phyloP scores from a whole-genome alignment of 768 basidiomycete genomes.

The Leccinum variicolor region DNA sequence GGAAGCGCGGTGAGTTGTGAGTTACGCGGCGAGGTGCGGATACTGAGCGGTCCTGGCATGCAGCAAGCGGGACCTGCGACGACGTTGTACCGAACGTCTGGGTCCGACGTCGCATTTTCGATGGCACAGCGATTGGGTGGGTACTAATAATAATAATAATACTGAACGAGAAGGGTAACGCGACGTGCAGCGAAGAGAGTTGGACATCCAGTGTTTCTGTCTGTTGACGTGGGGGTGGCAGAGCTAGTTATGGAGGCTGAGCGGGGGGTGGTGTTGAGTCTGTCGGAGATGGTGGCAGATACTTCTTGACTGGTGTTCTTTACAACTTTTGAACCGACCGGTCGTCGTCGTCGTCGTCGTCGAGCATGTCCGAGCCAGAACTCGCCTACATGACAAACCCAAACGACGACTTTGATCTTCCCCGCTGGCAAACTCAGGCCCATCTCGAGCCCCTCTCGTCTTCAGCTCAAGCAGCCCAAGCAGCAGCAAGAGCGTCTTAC shows the following conservation, averaged over 20 bases:
- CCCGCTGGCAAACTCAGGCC: constrained; percentile 51
- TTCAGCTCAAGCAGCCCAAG: constrained; percentile 57
- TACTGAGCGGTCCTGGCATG: constrained; percentile 1
- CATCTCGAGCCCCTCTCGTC: constrained; percentile 48
- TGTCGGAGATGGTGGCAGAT: not conserved
- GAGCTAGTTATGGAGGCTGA: constrained; percentile 55
- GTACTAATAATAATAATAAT: constrained; percentile 16
- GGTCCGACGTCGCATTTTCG: constrained; percentile 59
- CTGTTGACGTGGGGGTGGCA: constrained; percentile 57
- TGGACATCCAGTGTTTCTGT: constrained; percentile 67
- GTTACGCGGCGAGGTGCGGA: not conserved
- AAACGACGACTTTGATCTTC: constrained; percentile 79
- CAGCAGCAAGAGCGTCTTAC: constrained; percentile 49
- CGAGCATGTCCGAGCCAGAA: constrained; percentile 69
- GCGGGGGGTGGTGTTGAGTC: constrained; percentile 49
- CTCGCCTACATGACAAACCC: constrained; percentile 69
- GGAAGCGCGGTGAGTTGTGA: constrained; percentile 22
- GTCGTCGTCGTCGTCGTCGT: constrained; percentile 11
- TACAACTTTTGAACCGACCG: constrained; percentile 24
- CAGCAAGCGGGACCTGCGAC: constrained; percentile 43
- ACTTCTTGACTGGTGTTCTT: not conserved
- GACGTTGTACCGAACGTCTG: constrained; percentile 58
- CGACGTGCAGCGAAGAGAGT: constrained; percentile 54
- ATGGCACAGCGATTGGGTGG: constrained; percentile 83
- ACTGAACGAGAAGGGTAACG: not conserved